phyloP scores from a whole-genome alignment of 129 eudicot species.

The Saussurea involucrata region DNA sequence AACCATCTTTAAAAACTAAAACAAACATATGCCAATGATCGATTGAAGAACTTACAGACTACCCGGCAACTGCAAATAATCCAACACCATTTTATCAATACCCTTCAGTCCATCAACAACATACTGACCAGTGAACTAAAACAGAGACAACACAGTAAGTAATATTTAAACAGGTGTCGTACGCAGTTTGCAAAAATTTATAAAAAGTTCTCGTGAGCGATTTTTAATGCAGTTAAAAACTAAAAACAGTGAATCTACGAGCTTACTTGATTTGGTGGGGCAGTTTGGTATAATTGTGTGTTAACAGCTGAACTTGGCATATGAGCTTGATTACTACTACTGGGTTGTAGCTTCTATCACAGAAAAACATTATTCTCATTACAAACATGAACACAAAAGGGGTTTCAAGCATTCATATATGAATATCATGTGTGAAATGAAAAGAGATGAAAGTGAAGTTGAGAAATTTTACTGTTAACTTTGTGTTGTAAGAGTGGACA shows the following conservation, averaged over 20 bases:
- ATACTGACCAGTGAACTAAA: slow-evolving; percentile 48
- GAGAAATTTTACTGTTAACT: slow-evolving; percentile 41
- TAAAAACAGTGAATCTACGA: not conserved
- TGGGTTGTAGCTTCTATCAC: slow-evolving; percentile 41
- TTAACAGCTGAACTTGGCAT: slow-evolving; percentile 26
- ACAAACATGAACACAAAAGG: not conserved
- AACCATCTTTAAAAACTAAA: not conserved
- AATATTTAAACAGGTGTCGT: not conserved
- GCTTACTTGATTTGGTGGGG: slow-evolving; percentile 61
- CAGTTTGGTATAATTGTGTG: slow-evolving; percentile 43
- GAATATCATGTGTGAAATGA: not conserved
- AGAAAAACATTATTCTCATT: slow-evolving; percentile 10
- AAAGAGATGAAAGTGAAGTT: not conserved
- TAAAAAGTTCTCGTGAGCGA: not conserved
- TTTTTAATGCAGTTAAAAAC: not conserved
- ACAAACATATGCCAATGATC: not conserved
- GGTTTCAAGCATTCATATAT: not conserved
- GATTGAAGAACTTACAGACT: slow-evolving; percentile 51
- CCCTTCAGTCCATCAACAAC: slow-evolving; percentile 37
- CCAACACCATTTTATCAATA: slow-evolving; percentile 44
- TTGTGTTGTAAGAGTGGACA: slow-evolving; percentile 60
- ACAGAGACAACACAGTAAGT: not conserved
- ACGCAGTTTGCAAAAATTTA: not conserved
- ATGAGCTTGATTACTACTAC: slow-evolving; percentile 34
- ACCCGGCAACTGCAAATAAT: slow-evolving; percentile 51